Evolutionary conservation across 768 basidiomycete species (phyloP).

Genomic region (Tubosaeta brunneosetosa): DNA sequence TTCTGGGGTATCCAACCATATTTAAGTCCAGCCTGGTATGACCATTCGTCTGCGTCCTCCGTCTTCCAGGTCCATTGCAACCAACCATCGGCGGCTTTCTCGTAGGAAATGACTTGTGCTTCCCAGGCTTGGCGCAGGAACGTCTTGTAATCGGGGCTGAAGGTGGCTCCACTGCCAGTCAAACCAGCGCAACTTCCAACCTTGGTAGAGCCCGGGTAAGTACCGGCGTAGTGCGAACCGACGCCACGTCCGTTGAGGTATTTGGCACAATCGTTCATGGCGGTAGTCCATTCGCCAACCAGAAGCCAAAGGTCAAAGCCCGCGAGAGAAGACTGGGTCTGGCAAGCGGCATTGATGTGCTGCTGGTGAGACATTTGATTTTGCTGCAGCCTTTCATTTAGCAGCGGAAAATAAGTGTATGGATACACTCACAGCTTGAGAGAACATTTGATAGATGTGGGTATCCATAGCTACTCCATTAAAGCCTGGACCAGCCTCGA

Average conservation of each 20-base stretch:
- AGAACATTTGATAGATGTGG: slow-evolving; percentile 77
- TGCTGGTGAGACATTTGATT: slow-evolving; percentile 43
- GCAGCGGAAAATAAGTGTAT: neutral
- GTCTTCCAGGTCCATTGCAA: slow-evolving; percentile 84
- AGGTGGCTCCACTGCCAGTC: slow-evolving; percentile 71
- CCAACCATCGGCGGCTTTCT: slow-evolving; percentile 64
- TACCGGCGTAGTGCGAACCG: slow-evolving; percentile 63
- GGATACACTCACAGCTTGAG: slow-evolving; percentile 41
- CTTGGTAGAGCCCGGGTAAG: slow-evolving; percentile 54
- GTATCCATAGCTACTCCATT: slow-evolving; percentile 76
- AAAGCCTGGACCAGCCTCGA: slow-evolving; percentile 47
- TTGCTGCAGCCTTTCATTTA: slow-evolving; percentile 29
- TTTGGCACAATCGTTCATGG: slow-evolving; percentile 60
- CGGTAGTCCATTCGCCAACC: slow-evolving; percentile 87
- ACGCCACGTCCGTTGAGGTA: slow-evolving; percentile 74
- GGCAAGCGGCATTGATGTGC: slow-evolving; percentile 62
- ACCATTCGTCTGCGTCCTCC: slow-evolving; percentile 84
- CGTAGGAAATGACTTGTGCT: slow-evolving; percentile 72
- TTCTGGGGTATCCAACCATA: slow-evolving; percentile 81
- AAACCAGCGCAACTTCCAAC: slow-evolving; percentile 72
- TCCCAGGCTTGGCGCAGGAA: slow-evolving; percentile 83
- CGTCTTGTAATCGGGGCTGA: slow-evolving; percentile 73
- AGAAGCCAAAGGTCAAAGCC: slow-evolving; percentile 69
- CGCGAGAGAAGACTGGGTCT: slow-evolving; percentile 39
- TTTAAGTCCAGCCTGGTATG: slow-evolving; percentile 74